phyloP scores from a whole-genome alignment of 129 eudicot genomes.

The Ambrosia trifida region DNA sequence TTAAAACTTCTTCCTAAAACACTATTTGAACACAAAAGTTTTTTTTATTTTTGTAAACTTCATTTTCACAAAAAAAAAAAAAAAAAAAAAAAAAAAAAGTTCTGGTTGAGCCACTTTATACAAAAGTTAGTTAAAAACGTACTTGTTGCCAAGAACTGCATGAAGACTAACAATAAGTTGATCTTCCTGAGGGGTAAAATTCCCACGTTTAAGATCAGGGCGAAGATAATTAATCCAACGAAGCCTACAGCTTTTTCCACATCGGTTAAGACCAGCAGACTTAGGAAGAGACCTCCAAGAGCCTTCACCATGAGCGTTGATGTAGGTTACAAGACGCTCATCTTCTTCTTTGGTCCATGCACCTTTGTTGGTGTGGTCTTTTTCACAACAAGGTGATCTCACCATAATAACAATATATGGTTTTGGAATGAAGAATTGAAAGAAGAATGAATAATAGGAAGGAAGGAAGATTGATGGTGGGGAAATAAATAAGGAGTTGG shows the following conservation, averaged over 20 bases:
- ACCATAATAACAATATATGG: constrained; percentile 35
- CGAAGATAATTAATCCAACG: constrained; percentile 76
- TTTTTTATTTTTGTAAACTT: no score
- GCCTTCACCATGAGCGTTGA: constrained; percentile 70
- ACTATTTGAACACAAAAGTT: neutral
- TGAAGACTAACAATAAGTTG: constrained; percentile 74
- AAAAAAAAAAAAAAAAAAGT: neutral
- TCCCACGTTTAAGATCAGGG: constrained; percentile 73
- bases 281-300: constrained; percentile 73
- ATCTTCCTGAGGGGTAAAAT: constrained; percentile 69
- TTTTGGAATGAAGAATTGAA: neutral
- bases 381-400: constrained; percentile 80
- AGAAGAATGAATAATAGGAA: neutral
- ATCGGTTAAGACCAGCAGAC: constrained; percentile 63
- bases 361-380: constrained; percentile 87
- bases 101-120: neutral
- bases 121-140: neutral
- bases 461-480: constrained; percentile 21
- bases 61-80: no score
- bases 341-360: constrained; percentile 92
- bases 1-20: neutral
- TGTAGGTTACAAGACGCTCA: constrained; percentile 60
- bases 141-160: constrained; percentile 71
- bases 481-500: constrained; percentile 49
- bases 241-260: constrained; percentile 74